Percentiles rank a stretch among this genome's conserved stretches.
Conservation (phyloP, 176 grass and related monocot species). For the Oryza longistaminata region DNA sequence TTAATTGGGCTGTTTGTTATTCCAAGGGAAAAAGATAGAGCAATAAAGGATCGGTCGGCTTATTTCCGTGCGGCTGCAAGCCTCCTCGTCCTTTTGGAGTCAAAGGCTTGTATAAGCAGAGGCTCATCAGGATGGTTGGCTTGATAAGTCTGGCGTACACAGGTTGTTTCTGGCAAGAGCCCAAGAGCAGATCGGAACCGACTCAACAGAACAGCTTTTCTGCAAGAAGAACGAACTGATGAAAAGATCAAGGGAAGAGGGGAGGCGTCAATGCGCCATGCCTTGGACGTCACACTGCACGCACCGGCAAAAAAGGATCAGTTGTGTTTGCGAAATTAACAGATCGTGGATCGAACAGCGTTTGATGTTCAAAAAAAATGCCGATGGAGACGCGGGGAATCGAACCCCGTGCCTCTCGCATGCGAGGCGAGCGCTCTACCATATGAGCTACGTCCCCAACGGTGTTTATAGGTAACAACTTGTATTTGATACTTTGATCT, state of each 20-base stretch:
- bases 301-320: too few species aligned
- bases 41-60: neutral
- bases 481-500: too few species aligned
- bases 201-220: neutral
- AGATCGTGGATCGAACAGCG: too few species aligned
- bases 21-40: constrained; percentile 4
- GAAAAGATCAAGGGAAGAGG: too few species aligned
- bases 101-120: neutral
- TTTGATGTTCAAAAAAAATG: neutral
- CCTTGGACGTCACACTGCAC: neutral
- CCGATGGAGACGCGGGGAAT: constrained; percentile 77
- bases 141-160: neutral
- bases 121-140: neutral
- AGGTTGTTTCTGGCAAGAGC: neutral
- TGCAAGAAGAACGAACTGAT: neutral
- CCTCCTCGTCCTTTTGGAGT: neutral
- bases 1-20: constrained; percentile 4
- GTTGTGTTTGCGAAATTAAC: too few species aligned
- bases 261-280: neutral
- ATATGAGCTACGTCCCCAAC: constrained; percentile 96
- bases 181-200: neutral
- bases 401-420: constrained; percentile 98
- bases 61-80: neutral
- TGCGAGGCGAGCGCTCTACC: constrained; percentile 99
- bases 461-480: too few species aligned